Conservation (phyloP, 805 yeast genomes). For the Starmerella stellata region DNA sequence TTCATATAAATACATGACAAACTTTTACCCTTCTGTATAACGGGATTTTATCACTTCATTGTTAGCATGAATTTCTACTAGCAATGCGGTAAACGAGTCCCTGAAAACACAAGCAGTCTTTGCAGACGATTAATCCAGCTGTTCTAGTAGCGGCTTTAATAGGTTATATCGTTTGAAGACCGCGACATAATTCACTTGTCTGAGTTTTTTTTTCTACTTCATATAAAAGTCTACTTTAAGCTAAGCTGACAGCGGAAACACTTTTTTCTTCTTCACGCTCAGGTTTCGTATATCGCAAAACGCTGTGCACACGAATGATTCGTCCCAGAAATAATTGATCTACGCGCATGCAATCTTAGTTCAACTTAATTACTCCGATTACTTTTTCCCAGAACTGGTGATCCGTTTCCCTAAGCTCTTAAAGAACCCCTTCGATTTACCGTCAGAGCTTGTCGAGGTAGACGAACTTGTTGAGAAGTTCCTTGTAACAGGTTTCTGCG, state of each 20-base stretch:
- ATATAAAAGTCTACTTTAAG: too few species aligned
- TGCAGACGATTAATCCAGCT: constrained; percentile 5
- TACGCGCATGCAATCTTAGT: too few species aligned
- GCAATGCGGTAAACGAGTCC: constrained; percentile 16
- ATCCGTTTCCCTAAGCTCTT: constrained; percentile 17
- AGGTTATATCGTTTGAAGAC: constrained; percentile 9
- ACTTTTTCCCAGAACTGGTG: constrained; percentile 11
- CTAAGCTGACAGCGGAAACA: too few species aligned
- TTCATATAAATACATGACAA: background rate
- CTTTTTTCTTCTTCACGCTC: too few species aligned
- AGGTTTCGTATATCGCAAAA: too few species aligned
- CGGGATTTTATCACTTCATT: constrained; percentile 13
- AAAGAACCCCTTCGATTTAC: constrained; percentile 14
- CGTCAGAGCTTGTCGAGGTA: constrained; percentile 3
- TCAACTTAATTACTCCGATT: background rate
- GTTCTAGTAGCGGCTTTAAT: background rate
- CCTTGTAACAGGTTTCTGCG: constrained; percentile 1
- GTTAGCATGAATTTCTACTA: background rate
- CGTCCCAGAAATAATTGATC: too few species aligned
- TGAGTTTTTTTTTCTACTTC: too few species aligned
- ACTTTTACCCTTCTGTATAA: background rate
- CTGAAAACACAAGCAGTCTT: constrained; percentile 5
- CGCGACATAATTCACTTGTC: too few species aligned
- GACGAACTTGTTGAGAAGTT: constrained; percentile 8
- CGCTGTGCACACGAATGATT: too few species aligned